A percentile compares a stretch with the other conserved stretches of the same genome.
Conservation (phyloP, 2,329 filamentous ascomycete species). For the Verticillium zaregamsianum region DNA sequence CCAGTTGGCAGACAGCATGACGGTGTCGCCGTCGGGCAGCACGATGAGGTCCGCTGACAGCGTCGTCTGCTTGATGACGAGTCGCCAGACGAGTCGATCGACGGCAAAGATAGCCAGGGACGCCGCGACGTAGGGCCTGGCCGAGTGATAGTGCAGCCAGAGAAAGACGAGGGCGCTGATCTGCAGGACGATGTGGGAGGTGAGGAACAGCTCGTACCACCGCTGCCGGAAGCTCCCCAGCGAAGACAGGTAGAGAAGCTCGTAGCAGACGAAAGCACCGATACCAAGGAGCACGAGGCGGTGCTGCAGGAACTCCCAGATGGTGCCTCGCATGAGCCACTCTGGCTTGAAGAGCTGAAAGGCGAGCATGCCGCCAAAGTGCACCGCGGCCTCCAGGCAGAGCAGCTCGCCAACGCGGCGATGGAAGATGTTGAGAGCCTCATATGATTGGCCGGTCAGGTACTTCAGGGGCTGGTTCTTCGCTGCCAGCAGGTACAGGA, state of each 20-base stretch:
- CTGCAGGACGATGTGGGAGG: constrained; percentile 35
- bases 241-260: constrained; percentile 58
- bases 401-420: constrained; percentile 58
- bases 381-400: constrained; percentile 54
- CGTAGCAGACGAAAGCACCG: constrained; percentile 52
- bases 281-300: constrained; percentile 51
- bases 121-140: constrained; percentile 46
- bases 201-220: constrained; percentile 40
- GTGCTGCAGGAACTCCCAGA: constrained; percentile 46
- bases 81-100: constrained; percentile 54
- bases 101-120: constrained; percentile 52
- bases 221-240: constrained; percentile 42
- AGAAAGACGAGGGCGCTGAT: constrained; percentile 44
- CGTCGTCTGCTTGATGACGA: constrained; percentile 45
- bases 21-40: constrained; percentile 52
- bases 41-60: constrained; percentile 46
- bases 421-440: constrained; percentile 62
- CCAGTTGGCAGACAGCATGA: constrained; percentile 39
- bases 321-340: constrained; percentile 34
- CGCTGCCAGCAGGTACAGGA: constrained; percentile 59
- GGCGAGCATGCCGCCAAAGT: constrained; percentile 49
- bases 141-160: constrained; percentile 54
- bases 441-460: constrained; percentile 61
- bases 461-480: constrained; percentile 61
- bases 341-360: constrained; percentile 50